Evolutionary conservation across 257 asterid genomes (phyloP), one percentile per base, ranked within the genome.

Genomic region (Thymus mandschuricus): DNA sequence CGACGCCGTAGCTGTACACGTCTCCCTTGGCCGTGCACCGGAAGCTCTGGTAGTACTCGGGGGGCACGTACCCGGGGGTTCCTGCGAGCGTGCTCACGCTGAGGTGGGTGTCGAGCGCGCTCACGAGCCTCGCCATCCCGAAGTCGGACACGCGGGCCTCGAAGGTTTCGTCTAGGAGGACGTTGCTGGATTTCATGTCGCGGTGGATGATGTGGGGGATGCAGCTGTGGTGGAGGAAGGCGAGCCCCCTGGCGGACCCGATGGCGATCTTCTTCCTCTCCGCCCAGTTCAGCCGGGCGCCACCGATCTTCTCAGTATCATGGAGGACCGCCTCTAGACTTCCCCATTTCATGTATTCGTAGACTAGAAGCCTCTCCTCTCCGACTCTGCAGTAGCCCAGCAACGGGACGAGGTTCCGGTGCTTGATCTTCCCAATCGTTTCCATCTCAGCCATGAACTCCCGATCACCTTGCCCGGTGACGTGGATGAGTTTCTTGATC

Each of bases 361-460:
- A 89, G 2, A 89, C 99, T 0, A 94, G 91, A 5, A 94, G 95
- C 82, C 99, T 80, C 60, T 94, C 99, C 46, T 94, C 97, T 0
- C 99, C 99, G 2, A 94, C 71, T 66, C 92, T 81, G 73, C 97
- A 94, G 73, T 91, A 94, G 7, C 99, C 99, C 59, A 91, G 45
- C 60, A 94, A 71, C 8, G 99, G 93, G 1, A 94, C 99, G 7
- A 94, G 91, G 75, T 91, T 94, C 29, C 97, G 69, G 72, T 94
- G 99, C 40, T 94, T 94, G 65, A 94, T 89, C 76, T 91, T 94
- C 34, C 99, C 99, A 2, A 94, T 91, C 0, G 99, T 95, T 68
- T 95, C 99, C 99, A 95, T 95, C 71, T 95, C 99, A 0, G 99
- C 99, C 95, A 89, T 89, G 73, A 95, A 95, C 46, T 95, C 99